These are phyloP conservation scores for Pseudogymnoascus verrucosus DNA, from an alignment of 2,329 filamentous ascomycete species.

Conservation along the genomic window DNA sequence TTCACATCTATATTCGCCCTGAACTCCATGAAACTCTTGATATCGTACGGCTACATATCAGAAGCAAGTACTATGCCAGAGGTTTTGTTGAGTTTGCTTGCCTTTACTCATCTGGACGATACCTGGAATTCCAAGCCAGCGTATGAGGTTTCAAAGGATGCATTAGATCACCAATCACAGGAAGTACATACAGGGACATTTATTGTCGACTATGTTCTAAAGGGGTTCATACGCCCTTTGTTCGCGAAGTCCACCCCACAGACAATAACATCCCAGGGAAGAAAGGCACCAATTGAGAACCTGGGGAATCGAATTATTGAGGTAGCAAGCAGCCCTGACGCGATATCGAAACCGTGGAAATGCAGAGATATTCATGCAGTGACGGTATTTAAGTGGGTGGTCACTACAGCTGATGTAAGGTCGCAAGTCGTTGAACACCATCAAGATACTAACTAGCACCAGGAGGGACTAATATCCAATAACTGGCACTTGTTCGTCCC, in stretches of 20 bases:
- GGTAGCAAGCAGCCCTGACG: slow-evolving; percentile 32
- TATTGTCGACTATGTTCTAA: slow-evolving; percentile 50
- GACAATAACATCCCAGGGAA: slow-evolving; percentile 48
- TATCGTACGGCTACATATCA: neutral
- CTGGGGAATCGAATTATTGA: slow-evolving; percentile 32
- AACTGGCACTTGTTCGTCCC: slow-evolving; percentile 65
- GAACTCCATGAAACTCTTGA: neutral
- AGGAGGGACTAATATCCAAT: slow-evolving; percentile 39
- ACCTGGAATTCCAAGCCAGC: neutral
- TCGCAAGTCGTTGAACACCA: slow-evolving; percentile 22
- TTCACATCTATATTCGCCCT: neutral
- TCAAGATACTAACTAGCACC: slow-evolving; percentile 10
- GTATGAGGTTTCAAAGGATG: neutral
- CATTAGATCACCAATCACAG: neutral
- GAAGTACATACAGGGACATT: slow-evolving; percentile 26
- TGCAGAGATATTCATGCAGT: slow-evolving; percentile 42
- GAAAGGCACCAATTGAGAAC: slow-evolving; percentile 41
- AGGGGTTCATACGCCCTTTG: slow-evolving; percentile 55
- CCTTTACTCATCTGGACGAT: neutral
- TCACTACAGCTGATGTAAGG: slow-evolving; percentile 41
- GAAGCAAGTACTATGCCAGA: neutral
- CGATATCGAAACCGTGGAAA: slow-evolving; percentile 53
- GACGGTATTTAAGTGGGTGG: slow-evolving; percentile 53
- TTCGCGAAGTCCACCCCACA: slow-evolving; percentile 51
- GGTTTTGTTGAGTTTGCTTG: neutral